These are phyloP conservation scores for Paecilomyces sp. DNA, from an alignment of 2,329 filamentous ascomycete species.

Conservation along the genomic window DNA sequence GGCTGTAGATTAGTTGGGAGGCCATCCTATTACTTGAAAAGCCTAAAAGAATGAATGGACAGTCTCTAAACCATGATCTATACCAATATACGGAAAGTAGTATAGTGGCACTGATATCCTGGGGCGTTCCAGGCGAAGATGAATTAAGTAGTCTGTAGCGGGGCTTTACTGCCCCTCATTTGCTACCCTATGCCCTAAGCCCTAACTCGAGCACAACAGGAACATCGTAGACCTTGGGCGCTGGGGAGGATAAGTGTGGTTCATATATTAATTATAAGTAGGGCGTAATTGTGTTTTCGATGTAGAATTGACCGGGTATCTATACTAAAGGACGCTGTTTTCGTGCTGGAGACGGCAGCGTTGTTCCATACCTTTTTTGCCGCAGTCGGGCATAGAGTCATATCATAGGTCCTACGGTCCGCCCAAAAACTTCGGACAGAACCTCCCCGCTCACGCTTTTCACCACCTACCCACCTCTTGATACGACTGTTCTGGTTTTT, in stretches of 20 bases:
- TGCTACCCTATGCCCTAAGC: slow-evolving; percentile 29
- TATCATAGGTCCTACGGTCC: neutral
- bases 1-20: neutral
- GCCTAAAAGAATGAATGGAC: neutral
- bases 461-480: neutral
- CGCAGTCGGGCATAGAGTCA: neutral
- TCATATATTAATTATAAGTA: neutral
- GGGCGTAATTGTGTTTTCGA: neutral
- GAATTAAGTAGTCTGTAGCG: neutral
- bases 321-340: neutral
- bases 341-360: neutral
- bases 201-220: slow-evolving; percentile 6
- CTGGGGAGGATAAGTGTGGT: neutral
- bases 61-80: neutral
- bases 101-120: neutral
- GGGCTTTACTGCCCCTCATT: slow-evolving; percentile 18
- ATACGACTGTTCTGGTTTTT: neutral
- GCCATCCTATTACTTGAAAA: neutral
- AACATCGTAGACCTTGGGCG: neutral
- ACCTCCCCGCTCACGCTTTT: neutral
- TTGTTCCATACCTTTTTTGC: neutral
- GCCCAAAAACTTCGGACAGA: neutral
- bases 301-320: neutral
- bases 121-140: slow-evolving; percentile 7
- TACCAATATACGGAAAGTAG: neutral